Conservation (phyloP, 192 early-diverging fungal genomes). For the Linnemannia hyalina region DNA sequence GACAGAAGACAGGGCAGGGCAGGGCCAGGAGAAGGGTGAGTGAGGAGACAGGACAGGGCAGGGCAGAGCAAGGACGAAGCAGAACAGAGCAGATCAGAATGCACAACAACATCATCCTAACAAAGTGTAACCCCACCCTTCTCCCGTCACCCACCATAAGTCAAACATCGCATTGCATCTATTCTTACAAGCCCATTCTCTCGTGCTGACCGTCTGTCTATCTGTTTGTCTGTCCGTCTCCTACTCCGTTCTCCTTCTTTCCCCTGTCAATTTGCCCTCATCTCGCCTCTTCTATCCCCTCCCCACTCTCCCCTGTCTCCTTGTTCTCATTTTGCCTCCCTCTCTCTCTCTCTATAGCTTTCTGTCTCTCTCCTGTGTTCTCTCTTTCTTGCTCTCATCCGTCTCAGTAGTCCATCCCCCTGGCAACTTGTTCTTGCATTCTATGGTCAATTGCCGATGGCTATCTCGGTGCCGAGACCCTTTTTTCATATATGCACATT, state of each 20-base stretch:
- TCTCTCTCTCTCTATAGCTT: background rate
- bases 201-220: background rate
- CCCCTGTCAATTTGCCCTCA: background rate
- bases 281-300: background rate
- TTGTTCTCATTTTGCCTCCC: background rate
- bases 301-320: background rate
- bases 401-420: background rate
- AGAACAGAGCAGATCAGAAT: slow-evolving; percentile 10
- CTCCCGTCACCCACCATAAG: background rate
- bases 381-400: too few relatives aligned
- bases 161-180: background rate
- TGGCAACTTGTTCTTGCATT: background rate
- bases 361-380: background rate
- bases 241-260: background rate
- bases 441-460: background rate
- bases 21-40: background rate
- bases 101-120: background rate
- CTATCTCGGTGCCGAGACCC: background rate
- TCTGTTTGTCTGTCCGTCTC: background rate
- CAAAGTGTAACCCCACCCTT: background rate
- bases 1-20: background rate
- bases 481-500: background rate
- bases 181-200: background rate
- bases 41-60: background rate
- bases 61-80: background rate